Percentiles rank a stretch among this genome's conserved stretches.
phyloP scores from a whole-genome alignment of 2,329 filamentous ascomycete genomes.

The Ramichloridium luteum region DNA sequence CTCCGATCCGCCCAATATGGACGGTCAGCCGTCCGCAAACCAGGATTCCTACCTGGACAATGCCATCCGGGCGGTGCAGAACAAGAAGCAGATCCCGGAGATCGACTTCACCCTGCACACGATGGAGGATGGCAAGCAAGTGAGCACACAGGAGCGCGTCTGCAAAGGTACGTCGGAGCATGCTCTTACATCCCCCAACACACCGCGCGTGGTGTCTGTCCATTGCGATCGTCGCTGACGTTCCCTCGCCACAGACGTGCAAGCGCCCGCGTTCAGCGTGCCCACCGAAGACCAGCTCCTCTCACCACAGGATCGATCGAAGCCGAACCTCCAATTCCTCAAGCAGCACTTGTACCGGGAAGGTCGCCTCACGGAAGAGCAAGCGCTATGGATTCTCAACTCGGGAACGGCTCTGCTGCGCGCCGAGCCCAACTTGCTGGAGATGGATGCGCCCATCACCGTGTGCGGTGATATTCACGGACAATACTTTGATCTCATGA shows the following conservation, averaged over 20 bases:
- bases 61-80: constrained; percentile 78
- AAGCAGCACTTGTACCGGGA: constrained; percentile 99
- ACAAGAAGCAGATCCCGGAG: constrained; percentile 92
- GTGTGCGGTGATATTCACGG: constrained; percentile 97
- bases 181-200: not conserved
- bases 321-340: constrained; percentile 85
- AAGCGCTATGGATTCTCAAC: constrained; percentile 89
- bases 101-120: constrained; percentile 98
- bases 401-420: constrained; percentile 78
- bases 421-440: constrained; percentile 84
- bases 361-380: constrained; percentile 90
- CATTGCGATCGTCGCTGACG: too few relatives aligned
- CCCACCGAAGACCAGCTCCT: constrained; percentile 93
- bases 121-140: constrained; percentile 93
- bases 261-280: constrained; percentile 87
- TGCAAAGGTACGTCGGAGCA: constrained; percentile 74
- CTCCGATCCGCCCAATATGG: too few relatives aligned
- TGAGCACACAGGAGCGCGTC: constrained; percentile 89
- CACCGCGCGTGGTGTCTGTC: not conserved
- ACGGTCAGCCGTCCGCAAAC: too few relatives aligned
- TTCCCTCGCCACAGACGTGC: constrained; percentile 67
- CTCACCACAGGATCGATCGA: constrained; percentile 69
- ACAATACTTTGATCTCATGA: constrained; percentile 99
- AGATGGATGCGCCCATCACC: constrained; percentile 99
- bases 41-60: constrained; percentile 55